Conservation (phyloP, 2,329 filamentous ascomycete species). For the Davidsoniella neocaledoniae region DNA sequence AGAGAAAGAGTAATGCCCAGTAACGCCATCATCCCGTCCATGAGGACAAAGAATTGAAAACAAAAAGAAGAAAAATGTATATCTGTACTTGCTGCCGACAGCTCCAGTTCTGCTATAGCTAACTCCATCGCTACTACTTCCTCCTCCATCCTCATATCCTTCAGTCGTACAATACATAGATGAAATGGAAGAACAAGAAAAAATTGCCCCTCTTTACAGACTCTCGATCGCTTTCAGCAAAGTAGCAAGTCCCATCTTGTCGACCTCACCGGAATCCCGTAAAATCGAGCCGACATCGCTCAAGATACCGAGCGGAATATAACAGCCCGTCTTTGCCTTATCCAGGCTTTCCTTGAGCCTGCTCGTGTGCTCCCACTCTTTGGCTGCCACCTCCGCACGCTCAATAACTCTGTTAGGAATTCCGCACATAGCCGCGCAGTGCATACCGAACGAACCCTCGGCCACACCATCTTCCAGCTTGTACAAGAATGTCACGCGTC, state of each 20-base stretch:
- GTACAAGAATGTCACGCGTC: conserved; percentile 92
- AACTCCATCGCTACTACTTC: too few relatives aligned
- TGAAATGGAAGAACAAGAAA: too few relatives aligned
- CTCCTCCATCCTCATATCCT: too few relatives aligned
- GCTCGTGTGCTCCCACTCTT: conserved; percentile 89
- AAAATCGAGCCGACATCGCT: conserved; percentile 75
- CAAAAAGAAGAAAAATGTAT: too few relatives aligned
- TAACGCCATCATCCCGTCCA: too few relatives aligned
- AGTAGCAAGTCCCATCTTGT: conserved; percentile 38
- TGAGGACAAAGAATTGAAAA: too few relatives aligned
- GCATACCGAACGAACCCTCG: conserved; percentile 96
- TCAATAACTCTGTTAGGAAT: conserved; percentile 72
- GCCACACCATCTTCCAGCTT: conserved; percentile 85
- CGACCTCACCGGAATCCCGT: conserved; percentile 36
- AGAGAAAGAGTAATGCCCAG: too few relatives aligned
- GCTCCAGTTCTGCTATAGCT: too few relatives aligned
- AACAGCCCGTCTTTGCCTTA: conserved; percentile 58
- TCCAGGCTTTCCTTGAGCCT: conserved; percentile 78
- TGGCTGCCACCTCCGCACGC: conserved; percentile 72
- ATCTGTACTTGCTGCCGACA: too few relatives aligned
- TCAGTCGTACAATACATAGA: too few relatives aligned
- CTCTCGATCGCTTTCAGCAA: conserved; percentile 43
- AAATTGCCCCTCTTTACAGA: conserved; percentile 22
- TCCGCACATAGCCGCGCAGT: conserved; percentile 95
- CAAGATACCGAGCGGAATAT: conserved; percentile 68